These are phyloP conservation scores for Kodamaea fukazawae DNA, from an alignment of 805 yeast species.

Conservation along the genomic window DNA sequence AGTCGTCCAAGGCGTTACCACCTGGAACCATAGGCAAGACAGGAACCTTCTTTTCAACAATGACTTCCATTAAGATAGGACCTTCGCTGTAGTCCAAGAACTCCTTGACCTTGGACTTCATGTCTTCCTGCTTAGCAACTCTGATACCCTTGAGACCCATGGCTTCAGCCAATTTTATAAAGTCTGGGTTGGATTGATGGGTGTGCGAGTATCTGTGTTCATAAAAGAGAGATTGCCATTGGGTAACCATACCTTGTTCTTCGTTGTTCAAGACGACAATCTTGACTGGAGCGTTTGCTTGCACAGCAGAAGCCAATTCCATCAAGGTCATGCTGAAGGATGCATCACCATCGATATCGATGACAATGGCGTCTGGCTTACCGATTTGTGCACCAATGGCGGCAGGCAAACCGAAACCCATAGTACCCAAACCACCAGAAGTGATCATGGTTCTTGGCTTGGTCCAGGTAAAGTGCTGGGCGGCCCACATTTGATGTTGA, in stretches of 20 bases:
- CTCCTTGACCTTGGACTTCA: constrained; percentile 47
- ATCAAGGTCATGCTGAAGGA: constrained; percentile 97
- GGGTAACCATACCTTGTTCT: constrained; percentile 99
- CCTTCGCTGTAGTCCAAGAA: constrained; percentile 71
- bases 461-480: constrained; percentile 94
- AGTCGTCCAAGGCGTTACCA: constrained; percentile 92
- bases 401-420: constrained; percentile 97
- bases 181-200: constrained; percentile 93
- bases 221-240: constrained; percentile 97
- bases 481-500: constrained; percentile 99
- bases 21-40: constrained; percentile 98
- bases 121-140: constrained; percentile 64
- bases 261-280: constrained; percentile 88
- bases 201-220: constrained; percentile 98
- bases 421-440: constrained; percentile 98
- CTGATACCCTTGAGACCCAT: constrained; percentile 88
- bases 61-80: constrained; percentile 87
- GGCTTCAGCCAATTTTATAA: constrained; percentile 87
- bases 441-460: constrained; percentile 91
- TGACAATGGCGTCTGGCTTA: constrained; percentile 89
- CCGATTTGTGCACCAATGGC: constrained; percentile 99
- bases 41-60: constrained; percentile 90
- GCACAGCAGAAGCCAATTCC: constrained; percentile 92
- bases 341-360: constrained; percentile 98
- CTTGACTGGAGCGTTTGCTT: constrained; percentile 88